Evolutionary conservation across 352 stramenopile genomes (phyloP).

Genomic region (Lagenidium sp.): DNA sequence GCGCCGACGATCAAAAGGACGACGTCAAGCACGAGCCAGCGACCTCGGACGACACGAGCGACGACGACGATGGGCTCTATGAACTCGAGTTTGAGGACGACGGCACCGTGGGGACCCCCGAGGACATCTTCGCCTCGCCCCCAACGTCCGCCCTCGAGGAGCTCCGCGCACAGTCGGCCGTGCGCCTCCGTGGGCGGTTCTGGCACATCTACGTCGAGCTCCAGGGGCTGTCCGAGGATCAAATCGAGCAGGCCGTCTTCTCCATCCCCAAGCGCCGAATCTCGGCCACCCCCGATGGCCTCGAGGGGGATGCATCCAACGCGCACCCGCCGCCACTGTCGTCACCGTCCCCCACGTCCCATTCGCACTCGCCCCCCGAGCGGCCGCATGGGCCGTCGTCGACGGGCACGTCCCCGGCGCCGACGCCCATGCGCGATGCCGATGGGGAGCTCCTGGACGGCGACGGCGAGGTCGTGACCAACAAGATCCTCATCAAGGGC

Average conservation of each 20-base stretch:
- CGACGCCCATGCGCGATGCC: constrained; percentile 8
- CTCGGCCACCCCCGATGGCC: constrained; percentile 7
- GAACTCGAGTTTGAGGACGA: constrained; percentile 60
- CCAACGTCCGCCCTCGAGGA: constrained; percentile 6
- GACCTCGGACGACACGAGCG: no score
- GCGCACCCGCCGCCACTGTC: not conserved
- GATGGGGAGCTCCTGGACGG: constrained; percentile 34
- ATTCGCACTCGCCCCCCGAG: no score
- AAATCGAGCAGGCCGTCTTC: constrained; percentile 54
- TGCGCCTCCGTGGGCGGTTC: constrained; percentile 19
- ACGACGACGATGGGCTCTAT: no score
- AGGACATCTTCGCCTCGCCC: constrained; percentile 18
- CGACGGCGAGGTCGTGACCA: constrained; percentile 39
- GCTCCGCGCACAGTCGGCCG: constrained; percentile 8
- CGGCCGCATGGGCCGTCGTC: no score
- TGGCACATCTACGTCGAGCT: constrained; percentile 74
- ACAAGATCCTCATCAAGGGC: constrained; percentile 60
- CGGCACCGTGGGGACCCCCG: constrained; percentile 10
- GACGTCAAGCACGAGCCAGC: no score
- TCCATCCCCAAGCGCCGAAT: constrained; percentile 67
- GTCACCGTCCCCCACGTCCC: no score
- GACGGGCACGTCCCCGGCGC: constrained; percentile 7
- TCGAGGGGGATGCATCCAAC: not conserved
- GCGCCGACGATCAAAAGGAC: no score
- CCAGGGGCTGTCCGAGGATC: constrained; percentile 35